Evolutionary conservation across 306 rosid species (phyloP), one percentile per base, ranked within the genome.

Genomic region (Comarum palustre): DNA sequence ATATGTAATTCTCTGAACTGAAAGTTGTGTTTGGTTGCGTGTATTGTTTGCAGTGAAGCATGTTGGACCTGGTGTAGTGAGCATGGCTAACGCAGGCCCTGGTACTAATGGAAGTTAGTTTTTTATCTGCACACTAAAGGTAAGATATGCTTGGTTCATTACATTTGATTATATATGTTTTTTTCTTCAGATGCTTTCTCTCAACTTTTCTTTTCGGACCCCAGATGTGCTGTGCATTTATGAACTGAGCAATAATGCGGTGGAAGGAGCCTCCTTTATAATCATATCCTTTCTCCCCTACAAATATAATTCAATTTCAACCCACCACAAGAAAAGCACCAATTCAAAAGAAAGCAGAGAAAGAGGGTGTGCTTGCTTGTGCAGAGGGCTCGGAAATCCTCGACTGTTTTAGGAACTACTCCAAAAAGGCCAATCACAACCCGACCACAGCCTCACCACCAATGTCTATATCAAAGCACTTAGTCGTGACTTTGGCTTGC

Each of bases 21-120:
- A 72, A 24, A 48, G 60, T 11, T 8, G 14, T 6, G 27, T 31
- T 79, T 24, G 52, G 20, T n/a, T 58, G 15, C 2, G 8, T 29
- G 42, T 60, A 10, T 64, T 80, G 52, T 55, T 71, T 86, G 88
- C 94, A 89, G 98, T 90, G 90, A 93, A 89, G 79, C 98, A 93
- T 83, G 77, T 81, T 36, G 98, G 96, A 58, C 87, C 98, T 70
- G 98, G 98, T 71, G 90, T 90, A 78, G 77, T 93, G 88, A 93
- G 98, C 87, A 93, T 93, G 98, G 98, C 97, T 24, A 93, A 90
- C 80, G 97, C 97, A 0, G 98, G 98, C 64, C 93, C 96, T 75
- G 74, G 87, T 75, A 90, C 93, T 51, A 93, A 93, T 74, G 96
- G 97, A 13, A 93, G 97, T 82, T 96, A 93, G 76, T 93, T 93